phyloP scores from a whole-genome alignment of 306 rosid genomes.

The Quercus robur region DNA sequence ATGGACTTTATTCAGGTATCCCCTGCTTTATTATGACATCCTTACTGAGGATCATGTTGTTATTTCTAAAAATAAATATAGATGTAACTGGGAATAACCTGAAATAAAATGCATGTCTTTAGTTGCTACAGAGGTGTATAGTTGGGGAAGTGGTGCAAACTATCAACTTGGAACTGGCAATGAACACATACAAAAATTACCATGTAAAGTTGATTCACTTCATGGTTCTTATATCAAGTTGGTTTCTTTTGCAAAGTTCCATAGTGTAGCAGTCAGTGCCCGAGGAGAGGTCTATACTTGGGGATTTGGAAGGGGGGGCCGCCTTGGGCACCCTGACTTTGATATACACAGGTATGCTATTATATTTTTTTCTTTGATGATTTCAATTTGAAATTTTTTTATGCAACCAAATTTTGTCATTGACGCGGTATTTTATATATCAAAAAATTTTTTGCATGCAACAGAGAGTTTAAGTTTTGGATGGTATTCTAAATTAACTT shows the following conservation, averaged over 20 bases:
- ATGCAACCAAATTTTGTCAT: too few relatives aligned
- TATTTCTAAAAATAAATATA: conserved; percentile 9
- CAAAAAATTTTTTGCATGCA: too few relatives aligned
- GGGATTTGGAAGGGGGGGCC: conserved; percentile 99
- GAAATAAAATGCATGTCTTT: conserved; percentile 22
- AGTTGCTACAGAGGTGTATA: conserved; percentile 82
- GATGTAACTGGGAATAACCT: conserved; percentile 15
- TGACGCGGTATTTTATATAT: too few relatives aligned
- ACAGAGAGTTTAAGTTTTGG: not conserved
- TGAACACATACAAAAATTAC: conserved; percentile 82
- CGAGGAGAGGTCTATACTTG: conserved; percentile 83
- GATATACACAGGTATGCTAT: conserved; percentile 84
- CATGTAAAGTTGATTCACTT: conserved; percentile 88
- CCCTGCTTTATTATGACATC: conserved; percentile 21
- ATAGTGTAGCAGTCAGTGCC: conserved; percentile 82
- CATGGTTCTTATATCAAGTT: conserved; percentile 61
- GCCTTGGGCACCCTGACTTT: conserved; percentile 97
- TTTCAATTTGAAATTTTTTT: too few relatives aligned
- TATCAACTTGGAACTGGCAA: conserved; percentile 99
- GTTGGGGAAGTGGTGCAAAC: conserved; percentile 98
- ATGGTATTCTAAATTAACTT: not conserved
- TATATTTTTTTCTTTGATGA: not conserved
- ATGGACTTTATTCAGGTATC: conserved; percentile 58
- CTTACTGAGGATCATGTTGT: conserved; percentile 15
- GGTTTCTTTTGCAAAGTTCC: conserved; percentile 88